phyloP scores from a whole-genome alignment of 164 flowering plant genomes.

The Annona cherimola region DNA sequence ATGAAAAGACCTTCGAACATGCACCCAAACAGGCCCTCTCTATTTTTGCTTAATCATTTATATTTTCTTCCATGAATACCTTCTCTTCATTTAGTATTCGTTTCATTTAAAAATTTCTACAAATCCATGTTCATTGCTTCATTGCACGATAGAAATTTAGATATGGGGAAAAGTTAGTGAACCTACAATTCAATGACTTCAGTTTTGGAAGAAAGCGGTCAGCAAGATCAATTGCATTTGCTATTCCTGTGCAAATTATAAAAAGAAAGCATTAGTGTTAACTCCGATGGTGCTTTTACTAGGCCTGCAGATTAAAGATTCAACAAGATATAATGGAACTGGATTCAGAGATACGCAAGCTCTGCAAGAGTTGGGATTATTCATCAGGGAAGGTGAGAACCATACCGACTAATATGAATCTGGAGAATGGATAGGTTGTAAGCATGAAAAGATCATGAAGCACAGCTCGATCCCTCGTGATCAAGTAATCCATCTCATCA shows the following conservation, averaged over 20 bases:
- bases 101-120: not conserved
- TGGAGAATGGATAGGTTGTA: constrained; percentile 74
- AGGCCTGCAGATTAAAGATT: not conserved
- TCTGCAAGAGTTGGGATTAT: too few relatives aligned
- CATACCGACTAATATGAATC: constrained; percentile 78
- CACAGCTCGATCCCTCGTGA: constrained; percentile 76
- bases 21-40: too few relatives aligned
- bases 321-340: not conserved
- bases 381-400: not conserved
- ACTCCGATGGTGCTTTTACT: not conserved
- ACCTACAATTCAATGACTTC: constrained; percentile 83
- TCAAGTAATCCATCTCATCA: constrained; percentile 91
- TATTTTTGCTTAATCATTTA: too few relatives aligned
- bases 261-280: constrained; percentile 2
- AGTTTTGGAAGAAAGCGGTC: constrained; percentile 95
- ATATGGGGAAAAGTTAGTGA: constrained; percentile 6
- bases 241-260: constrained; percentile 56
- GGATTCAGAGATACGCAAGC: too few relatives aligned
- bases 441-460: constrained; percentile 98
- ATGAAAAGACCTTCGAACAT: too few relatives aligned
- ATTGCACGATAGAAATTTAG: not conserved
- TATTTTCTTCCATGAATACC: too few relatives aligned
- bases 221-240: constrained; percentile 94
- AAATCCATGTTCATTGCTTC: not conserved
- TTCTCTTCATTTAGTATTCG: not conserved